Evolutionary conservation across 345 rosid species (phyloP).

Genomic region (Hibiscus syriacus): DNA sequence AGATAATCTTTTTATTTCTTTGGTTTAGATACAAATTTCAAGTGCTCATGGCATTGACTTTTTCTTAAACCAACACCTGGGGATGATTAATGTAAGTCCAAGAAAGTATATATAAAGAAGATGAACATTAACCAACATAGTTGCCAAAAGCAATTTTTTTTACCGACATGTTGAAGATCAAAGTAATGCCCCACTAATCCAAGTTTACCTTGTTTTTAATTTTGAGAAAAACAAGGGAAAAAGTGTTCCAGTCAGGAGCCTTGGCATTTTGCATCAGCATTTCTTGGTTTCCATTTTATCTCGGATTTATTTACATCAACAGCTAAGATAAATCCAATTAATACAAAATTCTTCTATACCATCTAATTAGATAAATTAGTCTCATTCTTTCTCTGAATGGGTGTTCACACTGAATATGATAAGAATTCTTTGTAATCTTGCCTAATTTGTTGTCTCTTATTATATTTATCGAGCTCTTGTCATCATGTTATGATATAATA

Average conservation of each 20-base stretch:
- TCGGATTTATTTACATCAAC: too few species aligned
- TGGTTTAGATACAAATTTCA: background rate
- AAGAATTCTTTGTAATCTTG: too few species aligned
- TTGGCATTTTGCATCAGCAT: constrained; percentile 2
- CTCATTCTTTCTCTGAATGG: too few species aligned
- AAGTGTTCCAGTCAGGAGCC: background rate
- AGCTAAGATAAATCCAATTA: too few species aligned
- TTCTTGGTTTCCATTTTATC: constrained; percentile 1
- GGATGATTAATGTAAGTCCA: background rate
- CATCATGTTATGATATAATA: too few species aligned
- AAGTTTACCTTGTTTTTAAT: background rate
- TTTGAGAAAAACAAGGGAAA: background rate
- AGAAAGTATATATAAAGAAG: background rate
- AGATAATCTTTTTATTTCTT: background rate
- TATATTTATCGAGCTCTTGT: too few species aligned
- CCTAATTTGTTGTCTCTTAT: too few species aligned
- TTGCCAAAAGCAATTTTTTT: background rate
- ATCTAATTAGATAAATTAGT: too few species aligned
- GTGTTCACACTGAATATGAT: too few species aligned
- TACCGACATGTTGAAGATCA: background rate
- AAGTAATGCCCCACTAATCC: background rate
- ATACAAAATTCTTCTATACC: too few species aligned
- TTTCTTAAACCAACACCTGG: background rate
- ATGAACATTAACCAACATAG: background rate
- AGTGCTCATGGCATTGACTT: background rate